Evolutionary conservation across 257 asterid species (phyloP).

Genomic region (Petunia secreta): DNA sequence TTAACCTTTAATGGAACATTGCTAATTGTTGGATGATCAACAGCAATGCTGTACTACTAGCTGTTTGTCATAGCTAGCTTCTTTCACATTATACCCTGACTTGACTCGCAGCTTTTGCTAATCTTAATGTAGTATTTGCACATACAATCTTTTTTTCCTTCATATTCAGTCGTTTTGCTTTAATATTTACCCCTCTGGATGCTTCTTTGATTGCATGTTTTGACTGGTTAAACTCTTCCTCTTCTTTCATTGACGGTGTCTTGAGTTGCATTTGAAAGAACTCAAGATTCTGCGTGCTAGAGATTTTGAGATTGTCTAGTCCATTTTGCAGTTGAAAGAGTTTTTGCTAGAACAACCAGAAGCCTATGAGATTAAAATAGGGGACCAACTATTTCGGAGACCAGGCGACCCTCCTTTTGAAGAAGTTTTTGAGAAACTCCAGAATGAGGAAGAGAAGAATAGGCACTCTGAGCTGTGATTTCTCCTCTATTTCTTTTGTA

Average conservation of each 20-base stretch:
- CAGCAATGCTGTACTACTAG: background rate
- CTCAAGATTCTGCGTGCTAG: background rate
- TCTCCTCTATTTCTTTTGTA: background rate
- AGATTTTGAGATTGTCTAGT: background rate
- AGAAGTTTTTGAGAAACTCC: conserved; percentile 52
- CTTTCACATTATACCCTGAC: background rate
- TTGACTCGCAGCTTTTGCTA: background rate
- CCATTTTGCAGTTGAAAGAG: conserved; percentile 61
- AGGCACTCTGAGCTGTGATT: conserved; percentile 59
- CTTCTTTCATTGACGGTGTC: background rate
- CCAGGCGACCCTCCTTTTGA: conserved; percentile 91
- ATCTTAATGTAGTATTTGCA: background rate
- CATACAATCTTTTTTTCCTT: background rate
- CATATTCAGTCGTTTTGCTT: background rate
- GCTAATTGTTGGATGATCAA: background rate
- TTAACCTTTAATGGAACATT: background rate
- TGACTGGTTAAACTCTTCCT: background rate
- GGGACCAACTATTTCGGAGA: conserved; percentile 76
- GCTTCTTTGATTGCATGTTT: background rate
- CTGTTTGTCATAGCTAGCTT: background rate
- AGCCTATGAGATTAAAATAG: conserved; percentile 88
- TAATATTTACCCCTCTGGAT: background rate
- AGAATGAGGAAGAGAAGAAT: conserved; percentile 41
- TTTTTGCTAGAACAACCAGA: conserved; percentile 76
- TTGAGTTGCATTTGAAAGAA: background rate